These are phyloP conservation scores for Erythrobasidium yunnanense DNA, from an alignment of 768 basidiomycete species.

Conservation along the genomic window DNA sequence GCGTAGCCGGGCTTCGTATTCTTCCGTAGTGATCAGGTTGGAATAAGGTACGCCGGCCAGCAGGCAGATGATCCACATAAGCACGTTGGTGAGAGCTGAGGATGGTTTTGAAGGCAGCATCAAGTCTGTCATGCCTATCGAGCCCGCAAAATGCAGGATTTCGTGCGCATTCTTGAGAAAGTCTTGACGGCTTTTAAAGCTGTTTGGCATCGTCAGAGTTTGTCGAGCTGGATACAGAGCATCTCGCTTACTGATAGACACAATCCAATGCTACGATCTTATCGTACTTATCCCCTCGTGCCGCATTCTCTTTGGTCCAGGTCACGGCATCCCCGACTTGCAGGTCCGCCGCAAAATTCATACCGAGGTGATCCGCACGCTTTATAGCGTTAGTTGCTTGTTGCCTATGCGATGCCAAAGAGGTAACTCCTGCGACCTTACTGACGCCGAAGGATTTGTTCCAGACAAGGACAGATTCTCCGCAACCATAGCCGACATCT, in stretches of 20 bases:
- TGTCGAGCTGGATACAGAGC: background rate
- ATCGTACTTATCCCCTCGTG: conserved; percentile 43
- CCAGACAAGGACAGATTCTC: conserved; percentile 53
- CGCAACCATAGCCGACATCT: conserved; percentile 62
- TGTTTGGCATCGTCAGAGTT: background rate
- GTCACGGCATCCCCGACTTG: conserved; percentile 51
- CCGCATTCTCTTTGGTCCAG: conserved; percentile 3
- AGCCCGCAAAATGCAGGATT: conserved; percentile 49
- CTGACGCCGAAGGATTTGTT: conserved; percentile 48
- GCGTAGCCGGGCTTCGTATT: conserved; percentile 47
- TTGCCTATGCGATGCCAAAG: conserved; percentile 47
- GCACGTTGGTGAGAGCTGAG: conserved; percentile 17
- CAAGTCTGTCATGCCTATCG: conserved; percentile 52
- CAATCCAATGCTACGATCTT: conserved; percentile 56
- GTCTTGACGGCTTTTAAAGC: conserved; percentile 48
- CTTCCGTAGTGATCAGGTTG: conserved; percentile 48
- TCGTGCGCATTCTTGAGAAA: conserved; percentile 51
- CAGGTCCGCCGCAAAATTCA: conserved; percentile 43
- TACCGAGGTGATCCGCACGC: conserved; percentile 16
- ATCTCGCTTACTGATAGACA: conserved; percentile 49
- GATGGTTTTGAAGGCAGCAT: conserved; percentile 47
- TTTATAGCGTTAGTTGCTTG: conserved; percentile 45
- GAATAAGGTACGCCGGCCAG: conserved; percentile 47
- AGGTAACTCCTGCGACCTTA: conserved; percentile 50
- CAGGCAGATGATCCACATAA: conserved; percentile 39